Evolutionary conservation across 495 filamentous ascomycete species (phyloP), one percentile per base, ranked within the genome.

Genomic region (Choiromyces venosus): DNA sequence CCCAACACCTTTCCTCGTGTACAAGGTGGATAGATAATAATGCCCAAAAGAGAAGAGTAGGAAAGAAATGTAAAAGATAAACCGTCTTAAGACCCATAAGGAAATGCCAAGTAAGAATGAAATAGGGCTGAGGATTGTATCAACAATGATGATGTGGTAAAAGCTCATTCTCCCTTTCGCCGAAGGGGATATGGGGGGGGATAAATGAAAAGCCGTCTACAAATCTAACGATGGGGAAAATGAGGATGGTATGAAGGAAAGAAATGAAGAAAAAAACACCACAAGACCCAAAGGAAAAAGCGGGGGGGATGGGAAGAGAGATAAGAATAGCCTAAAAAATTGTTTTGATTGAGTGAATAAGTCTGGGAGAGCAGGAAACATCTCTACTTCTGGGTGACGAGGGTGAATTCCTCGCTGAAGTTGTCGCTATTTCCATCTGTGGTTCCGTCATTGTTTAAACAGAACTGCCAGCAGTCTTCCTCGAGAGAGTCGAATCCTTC

Each of bases 361-460:
- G 10, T 61, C 25, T 33, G 10, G 29, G 19, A 4, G 12, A 4
- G 25, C 25, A 61, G 25, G 2, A 33, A 61, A 33, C 9, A 61
- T 33, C 52, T 29, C 37, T 77, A 77, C 35, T 77, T 56, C 37
- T 69, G 74, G 35, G 74, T 77, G 56, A 77, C 74, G 29, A 77
- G 74, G n/a, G 75, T 72, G 35, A 72, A 77, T 37, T 77, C 74
- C 64, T 77, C 75, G 37, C 56, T 69, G 29, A 77, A 77, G 37
- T 70, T 66, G 12, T 73, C 66, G 25, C 39, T 44, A 67, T 70
- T 56, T 2, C 75, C 75, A 66, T 44, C 46, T 16, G 70, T 66
- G n/a, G 33, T 46, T 68, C 70, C 69, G 38, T 69, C 61, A 7
- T 73, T 74, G 8, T 16, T 61, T 33, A 10, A 25, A 18, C 52